Evolutionary conservation across 192 early-diverging fungal genomes (phyloP).

Genomic region (Chytriomyces hyalinus): DNA sequence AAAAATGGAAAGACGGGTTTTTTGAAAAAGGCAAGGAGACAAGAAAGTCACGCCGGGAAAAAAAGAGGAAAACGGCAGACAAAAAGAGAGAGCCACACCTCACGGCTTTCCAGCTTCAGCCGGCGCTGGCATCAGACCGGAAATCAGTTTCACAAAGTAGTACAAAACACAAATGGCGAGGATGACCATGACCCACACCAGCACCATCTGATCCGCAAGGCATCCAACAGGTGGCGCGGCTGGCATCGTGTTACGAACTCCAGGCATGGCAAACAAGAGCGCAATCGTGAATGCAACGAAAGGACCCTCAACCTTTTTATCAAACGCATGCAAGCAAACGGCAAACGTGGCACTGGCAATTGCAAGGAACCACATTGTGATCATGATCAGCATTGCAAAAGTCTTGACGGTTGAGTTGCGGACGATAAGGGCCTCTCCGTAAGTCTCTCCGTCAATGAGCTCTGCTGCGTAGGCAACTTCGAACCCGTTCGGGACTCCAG

Average conservation of each 20-base stretch:
- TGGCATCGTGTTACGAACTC: conserved; percentile 9
- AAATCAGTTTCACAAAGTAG: not conserved
- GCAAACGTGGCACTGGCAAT: not conserved
- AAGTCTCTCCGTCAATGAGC: not conserved
- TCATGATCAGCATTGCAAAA: not conserved
- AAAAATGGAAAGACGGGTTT: too few relatives aligned
- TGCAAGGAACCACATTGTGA: conserved; percentile 8
- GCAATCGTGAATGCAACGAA: not conserved
- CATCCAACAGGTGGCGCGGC: not conserved
- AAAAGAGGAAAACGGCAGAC: too few relatives aligned
- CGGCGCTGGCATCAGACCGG: too few relatives aligned
- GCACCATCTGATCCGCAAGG: not conserved
- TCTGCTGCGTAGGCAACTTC: not conserved
- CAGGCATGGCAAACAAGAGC: not conserved
- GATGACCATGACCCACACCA: not conserved
- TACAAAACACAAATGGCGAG: not conserved
- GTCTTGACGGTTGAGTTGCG: not conserved
- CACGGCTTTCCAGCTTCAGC: too few relatives aligned
- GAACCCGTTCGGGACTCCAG: conserved; percentile 12
- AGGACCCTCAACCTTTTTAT: not conserved
- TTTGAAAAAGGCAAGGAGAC: too few relatives aligned
- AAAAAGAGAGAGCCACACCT: too few relatives aligned
- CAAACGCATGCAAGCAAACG: not conserved
- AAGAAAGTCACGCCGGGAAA: too few relatives aligned
- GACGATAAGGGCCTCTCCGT: not conserved